Base-by-base conservation (phyloP, 345 rosid genomes). In the Clarkia xantiana region DNA sequence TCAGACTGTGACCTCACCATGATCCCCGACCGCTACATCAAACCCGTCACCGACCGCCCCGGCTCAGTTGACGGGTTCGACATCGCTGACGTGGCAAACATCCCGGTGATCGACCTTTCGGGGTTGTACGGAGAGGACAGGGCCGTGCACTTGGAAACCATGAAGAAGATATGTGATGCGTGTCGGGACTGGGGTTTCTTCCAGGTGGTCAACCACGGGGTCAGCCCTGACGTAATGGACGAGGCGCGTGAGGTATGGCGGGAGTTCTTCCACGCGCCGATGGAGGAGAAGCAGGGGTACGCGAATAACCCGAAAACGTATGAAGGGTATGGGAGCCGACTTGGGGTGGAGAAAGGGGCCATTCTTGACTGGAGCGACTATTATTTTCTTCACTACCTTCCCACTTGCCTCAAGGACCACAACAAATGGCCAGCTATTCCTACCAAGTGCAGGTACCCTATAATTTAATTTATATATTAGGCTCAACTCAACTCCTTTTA, bases 281-380 rank as follows among this genome's bases (percentile, higher is more conserved):
- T 82, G 70, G 82, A 75, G 43, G 45, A 57, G 0, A 91, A 87
- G 54, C 90, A 82, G 49, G 52, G 41, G 3, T 76, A 80, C 16
- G 87, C 94, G 0, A 91, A 87, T 52, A 59, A 76, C 5, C 97
- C 97, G 3, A 76, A 47, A 53, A 90, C 94, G 1, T 90, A 90
- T 12, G 97, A 90, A 67, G 97, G 97, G 0, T 90, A 90, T 42
- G 97, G 97, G 3, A 90, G 97, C 61, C 72, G 96, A 17, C 45
- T 91, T 44, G 96, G 98, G 2, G 60, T 84, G 18, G 70, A 87
- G 25, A 91, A 84, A 54, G 95, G 86, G 14, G 96, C 98, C 47
- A 63, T 68, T 71, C 94, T 90, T 43, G 97, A 87, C 51, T 91
- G 99, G 99, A 78, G 90, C 56, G 99, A 91, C 42, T 91, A 91